Evolutionary conservation across 345 rosid genomes (phyloP), one percentile per base, ranked within the genome.

Genomic region (Pseudoturritis turrita): DNA sequence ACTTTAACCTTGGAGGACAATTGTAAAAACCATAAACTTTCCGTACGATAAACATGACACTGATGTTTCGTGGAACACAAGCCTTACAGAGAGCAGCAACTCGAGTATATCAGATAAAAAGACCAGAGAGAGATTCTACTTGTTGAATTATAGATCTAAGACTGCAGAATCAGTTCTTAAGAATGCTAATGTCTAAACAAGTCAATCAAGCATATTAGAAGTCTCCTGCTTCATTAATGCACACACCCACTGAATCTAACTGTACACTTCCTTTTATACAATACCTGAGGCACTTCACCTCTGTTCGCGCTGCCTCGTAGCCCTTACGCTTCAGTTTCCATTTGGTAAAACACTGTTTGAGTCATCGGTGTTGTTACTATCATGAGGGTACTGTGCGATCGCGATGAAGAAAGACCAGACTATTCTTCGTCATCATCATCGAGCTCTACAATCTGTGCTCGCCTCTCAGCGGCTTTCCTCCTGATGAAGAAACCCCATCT

Each of bases 401-500:
- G 51, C n/a, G 36, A 53, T 52, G 44, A 62, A 61, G 36, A 65
- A 79, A 68, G 68, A 61, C 39, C 55, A n/a, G 9, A 72, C 71
- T 72, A 72, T 55, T 72, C 71, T 13, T 56, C 77, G 3, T 73
- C 77, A 22, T 89, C 96, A 6, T 94, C 94, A 19, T 90, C 95
- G 71, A 94, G 67, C 80, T 94, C 97, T 11, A 91, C 92, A 70
- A 94, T 72, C 67, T 86, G 98, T 12, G 98, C 97, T 26, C 97
- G 89, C 76, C 90, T 86, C 87, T 94, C 97, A 8, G 98, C 97
- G 13, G 98, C 98, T 83, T 94, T 94, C 83, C 87, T 94, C 71
- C 98, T 79, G 23, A 94, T 83, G 78, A 89, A 94, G 89, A 94
- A 89, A 0, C 98, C 98, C 98, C 98, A 94, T 67, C 97, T 84